A percentile compares a stretch with the other conserved stretches of the same genome.
phyloP scores from a whole-genome alignment of 2,329 filamentous ascomycete species.

The Ilyonectria sp. region DNA sequence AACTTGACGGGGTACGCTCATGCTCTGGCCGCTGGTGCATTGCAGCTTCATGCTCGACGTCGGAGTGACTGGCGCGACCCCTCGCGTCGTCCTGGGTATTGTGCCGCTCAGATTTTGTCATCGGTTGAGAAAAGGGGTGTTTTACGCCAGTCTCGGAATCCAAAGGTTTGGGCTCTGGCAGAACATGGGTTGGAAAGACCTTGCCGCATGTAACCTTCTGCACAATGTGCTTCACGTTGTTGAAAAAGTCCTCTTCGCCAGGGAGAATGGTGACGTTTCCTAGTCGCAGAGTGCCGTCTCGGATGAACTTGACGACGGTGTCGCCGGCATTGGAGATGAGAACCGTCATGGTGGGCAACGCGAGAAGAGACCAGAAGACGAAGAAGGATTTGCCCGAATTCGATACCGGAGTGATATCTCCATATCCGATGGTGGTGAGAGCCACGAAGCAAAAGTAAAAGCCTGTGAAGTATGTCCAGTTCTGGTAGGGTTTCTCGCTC shows the following conservation, averaged over 20 bases:
- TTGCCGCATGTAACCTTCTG: conserved; percentile 60
- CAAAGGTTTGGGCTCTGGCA: conserved; percentile 4
- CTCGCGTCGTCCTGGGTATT: conserved; percentile 19
- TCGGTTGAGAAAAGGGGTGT: conserved; percentile 8
- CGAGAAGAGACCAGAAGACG: conserved; percentile 91
- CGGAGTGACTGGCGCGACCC: conserved; percentile 24
- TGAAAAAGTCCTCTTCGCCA: conserved; percentile 65
- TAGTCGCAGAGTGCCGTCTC: conserved; percentile 68
- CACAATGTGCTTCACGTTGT: conserved; percentile 61
- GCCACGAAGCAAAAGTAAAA: conserved; percentile 91
- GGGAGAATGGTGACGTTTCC: conserved; percentile 75
- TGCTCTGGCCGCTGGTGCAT: conserved; percentile 39
- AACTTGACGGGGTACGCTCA: conserved; percentile 37
- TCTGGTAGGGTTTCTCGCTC: conserved; percentile 67
- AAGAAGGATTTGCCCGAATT: conserved; percentile 89
- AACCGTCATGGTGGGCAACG: conserved; percentile 89
- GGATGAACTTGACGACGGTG: conserved; percentile 79
- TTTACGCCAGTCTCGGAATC: neutral
- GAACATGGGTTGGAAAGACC: conserved; percentile 51
- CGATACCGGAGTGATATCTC: conserved; percentile 82
- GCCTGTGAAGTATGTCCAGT: conserved; percentile 83
- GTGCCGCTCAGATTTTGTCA: conserved; percentile 31
- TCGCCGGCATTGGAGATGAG: conserved; percentile 88
- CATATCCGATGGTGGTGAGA: conserved; percentile 89
- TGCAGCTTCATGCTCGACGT: conserved; percentile 9